Base-by-base conservation (phyloP, 305 asterid species). In the Petunia hybrid region DNA sequence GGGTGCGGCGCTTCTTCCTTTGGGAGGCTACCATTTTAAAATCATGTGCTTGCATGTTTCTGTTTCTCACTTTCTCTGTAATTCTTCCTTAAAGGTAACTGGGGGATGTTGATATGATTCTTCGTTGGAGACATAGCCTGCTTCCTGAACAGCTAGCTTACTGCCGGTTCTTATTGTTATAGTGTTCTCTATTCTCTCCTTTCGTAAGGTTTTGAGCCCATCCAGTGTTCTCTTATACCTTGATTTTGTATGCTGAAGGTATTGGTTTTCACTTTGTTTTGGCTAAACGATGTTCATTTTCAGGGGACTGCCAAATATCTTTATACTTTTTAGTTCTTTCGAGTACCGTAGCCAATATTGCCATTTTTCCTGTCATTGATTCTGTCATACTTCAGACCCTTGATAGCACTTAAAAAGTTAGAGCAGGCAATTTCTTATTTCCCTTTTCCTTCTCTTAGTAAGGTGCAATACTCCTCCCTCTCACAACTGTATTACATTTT, bases 191-290 rank as follows among this genome's bases (percentile, higher is more conserved):
- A 13, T 51, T 51, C 8, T 62, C 9, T 39, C n/a, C 56, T 16
- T 41, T 41, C 74, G 12, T 12, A 62, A 65, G 3, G 10, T 65
- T 64, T 65, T 65, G 73, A 13, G 48, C 73, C 39, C 35, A 65
- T 13, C 35, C 43, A 39, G 5, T 65, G 12, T 6, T 41, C 53
- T 16, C 41, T 43, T 69, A 16, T 16, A 69, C 40, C 56, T 43
- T 81, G 80, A 51, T 81, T 45, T 68, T 43, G 14, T 68, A 16
- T 68, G 56, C 45, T 12, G 35, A 43, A 66, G 46, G 6, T 14
- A 5, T 5, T 3, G 36, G 36, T 7, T 64, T 64, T 41, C 40
- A 16, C 76, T 69, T 69, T 69, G 5, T 43, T 69, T 69, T 69
- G 57, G 38, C 57, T 8, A 43, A 69, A 56, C 16, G 40, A 69